These are phyloP conservation scores for Carex cristatella DNA, from an alignment of 176 grass and related monocot genomes.

Conservation along the genomic window DNA sequence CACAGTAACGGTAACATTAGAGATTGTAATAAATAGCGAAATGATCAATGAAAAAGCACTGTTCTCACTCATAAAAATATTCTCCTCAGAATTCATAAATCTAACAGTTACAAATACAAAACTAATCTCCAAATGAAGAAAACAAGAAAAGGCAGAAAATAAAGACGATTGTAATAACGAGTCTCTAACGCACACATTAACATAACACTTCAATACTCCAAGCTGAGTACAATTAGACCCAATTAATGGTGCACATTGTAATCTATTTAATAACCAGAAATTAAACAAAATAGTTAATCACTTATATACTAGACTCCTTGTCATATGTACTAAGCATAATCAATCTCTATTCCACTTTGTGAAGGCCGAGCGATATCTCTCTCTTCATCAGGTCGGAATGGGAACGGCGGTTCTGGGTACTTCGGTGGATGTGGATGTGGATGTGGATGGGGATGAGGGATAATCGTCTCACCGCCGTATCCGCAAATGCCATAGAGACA, in stretches of 20 bases:
- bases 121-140: background rate
- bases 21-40: too few species aligned
- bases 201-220: background rate
- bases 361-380: background rate
- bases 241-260: background rate
- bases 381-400: conserved; percentile 1
- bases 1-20: too few species aligned
- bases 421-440: background rate
- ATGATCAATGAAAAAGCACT: too few species aligned
- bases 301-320: background rate
- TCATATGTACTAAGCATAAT: background rate
- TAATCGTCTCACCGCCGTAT: background rate
- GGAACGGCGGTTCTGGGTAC: conserved; percentile 5
- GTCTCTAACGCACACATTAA: background rate
- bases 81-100: too few species aligned
- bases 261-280: background rate
- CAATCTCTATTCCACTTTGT: background rate
- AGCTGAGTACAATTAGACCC: background rate
- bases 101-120: background rate
- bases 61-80: too few species aligned
- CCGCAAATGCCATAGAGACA: conserved; percentile 27
- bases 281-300: background rate
- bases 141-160: background rate
- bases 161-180: background rate
- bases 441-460: background rate